These are phyloP conservation scores for Ganoderma boninense DNA, from an alignment of 1,284 basidiomycete genomes.

Conservation along the genomic window DNA sequence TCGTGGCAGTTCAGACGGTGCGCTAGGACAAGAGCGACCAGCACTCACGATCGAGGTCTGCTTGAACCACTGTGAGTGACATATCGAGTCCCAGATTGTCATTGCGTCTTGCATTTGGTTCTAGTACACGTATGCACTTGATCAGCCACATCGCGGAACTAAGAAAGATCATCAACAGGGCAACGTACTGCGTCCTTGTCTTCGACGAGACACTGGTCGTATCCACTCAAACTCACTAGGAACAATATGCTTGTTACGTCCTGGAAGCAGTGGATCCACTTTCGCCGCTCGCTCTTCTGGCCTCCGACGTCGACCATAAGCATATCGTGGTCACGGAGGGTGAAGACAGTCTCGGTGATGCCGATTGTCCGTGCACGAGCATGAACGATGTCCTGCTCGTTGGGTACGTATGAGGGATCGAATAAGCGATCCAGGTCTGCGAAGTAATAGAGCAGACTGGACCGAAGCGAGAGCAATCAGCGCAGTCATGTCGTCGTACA, in stretches of 20 bases:
- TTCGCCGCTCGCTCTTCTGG: conserved; percentile 89
- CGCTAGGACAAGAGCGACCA: conserved; percentile 11
- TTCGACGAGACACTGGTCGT: conserved; percentile 93
- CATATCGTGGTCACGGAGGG: conserved; percentile 77
- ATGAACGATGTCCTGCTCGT: conserved; percentile 86
- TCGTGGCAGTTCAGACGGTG: conserved; percentile 11
- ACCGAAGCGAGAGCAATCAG: conserved; percentile 20
- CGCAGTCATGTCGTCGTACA: conserved; percentile 1
- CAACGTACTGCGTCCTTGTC: conserved; percentile 85
- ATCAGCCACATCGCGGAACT: not conserved
- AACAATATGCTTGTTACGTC: conserved; percentile 90
- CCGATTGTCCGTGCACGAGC: conserved; percentile 90
- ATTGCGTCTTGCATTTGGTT: conserved; percentile 98
- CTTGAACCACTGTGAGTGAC: conserved; percentile 93
- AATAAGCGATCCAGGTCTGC: conserved; percentile 84
- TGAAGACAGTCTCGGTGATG: conserved; percentile 93
- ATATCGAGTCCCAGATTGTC: conserved; percentile 95
- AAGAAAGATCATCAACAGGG: not conserved
- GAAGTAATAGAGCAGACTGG: conserved; percentile 79
- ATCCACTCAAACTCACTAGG: conserved; percentile 87
- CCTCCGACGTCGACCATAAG: conserved; percentile 93
- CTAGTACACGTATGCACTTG: conserved; percentile 45
- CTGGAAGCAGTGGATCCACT: conserved; percentile 90
- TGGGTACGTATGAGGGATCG: conserved; percentile 72
- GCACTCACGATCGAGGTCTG: conserved; percentile 84